Base-by-base conservation (phyloP, 2,329 filamentous ascomycete species). In the Teratosphaeria nubilosa region DNA sequence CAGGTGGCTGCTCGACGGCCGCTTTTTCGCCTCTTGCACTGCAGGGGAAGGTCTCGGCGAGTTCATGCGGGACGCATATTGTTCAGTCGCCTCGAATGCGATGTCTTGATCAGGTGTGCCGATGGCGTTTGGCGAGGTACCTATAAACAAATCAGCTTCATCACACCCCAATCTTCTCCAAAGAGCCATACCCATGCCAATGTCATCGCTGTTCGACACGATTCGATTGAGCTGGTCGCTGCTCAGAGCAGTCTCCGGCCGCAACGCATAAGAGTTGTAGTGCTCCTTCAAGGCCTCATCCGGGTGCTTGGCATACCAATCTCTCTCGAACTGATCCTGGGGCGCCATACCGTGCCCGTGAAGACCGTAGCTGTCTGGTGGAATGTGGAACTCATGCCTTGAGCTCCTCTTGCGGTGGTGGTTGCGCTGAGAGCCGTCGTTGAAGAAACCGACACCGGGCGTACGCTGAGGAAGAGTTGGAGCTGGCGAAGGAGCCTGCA, bases 291-390 rank as follows among this genome's bases (percentile, higher is more conserved):
- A 87, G 31, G 87, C 78, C 64, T 83, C 82, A 51, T 96, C 89
- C 0, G 92, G 92, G 68, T 96, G 91, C 75, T 94, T 96, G 67
- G 90, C 84, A 69, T 94, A 95, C 82, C 95, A 96, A 27, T 88
- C 88, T 75, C 88, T 89, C 68, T 96, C 90, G 48, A 97, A 88
- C 70, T 87, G 90, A 74, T 95, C 89, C 58, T 84, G 83, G 2
- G 86, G 80, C 20, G 82, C 80, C 22, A 27, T 79, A 56, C 90
- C 91, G 69, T 96, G 92, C 51, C 91, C 90, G 68, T 95, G 91
- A 57, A 96, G 82, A 61, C 92, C 91, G 69, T 97, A 97, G 76
- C 91, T 96, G 59, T 90, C 92, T 3, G 91, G 88, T 0, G 91
- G 91, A 27, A 83, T 81, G 20, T 48, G 41, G 65, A 86, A 86